Conservation (phyloP, 2,329 filamentous ascomycete genomes). For the Dactylella cylindrospora region DNA sequence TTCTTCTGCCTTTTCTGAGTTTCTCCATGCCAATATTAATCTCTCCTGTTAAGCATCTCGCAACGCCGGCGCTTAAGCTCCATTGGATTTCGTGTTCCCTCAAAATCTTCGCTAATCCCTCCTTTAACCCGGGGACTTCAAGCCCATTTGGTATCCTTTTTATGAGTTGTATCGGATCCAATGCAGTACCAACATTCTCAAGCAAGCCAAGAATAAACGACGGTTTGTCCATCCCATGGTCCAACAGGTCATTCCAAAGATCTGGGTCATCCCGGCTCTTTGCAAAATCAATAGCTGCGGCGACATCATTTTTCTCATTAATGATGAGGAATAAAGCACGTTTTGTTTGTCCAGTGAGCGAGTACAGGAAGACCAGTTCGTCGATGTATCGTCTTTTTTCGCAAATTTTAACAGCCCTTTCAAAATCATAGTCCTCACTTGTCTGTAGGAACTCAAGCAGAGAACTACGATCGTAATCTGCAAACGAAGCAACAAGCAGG, state of each 20-base stretch:
- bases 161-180: constrained; percentile 88
- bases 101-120: constrained; percentile 86
- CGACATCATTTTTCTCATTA: constrained; percentile 85
- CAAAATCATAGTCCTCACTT: constrained; percentile 85
- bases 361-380: constrained; percentile 92
- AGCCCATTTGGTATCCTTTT: constrained; percentile 87
- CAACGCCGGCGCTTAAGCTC: constrained; percentile 87
- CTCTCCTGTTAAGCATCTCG: constrained; percentile 81
- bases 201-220: constrained; percentile 88
- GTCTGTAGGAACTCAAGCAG: constrained; percentile 84
- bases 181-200: constrained; percentile 89
- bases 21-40: constrained; percentile 80
- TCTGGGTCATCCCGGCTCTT: constrained; percentile 91
- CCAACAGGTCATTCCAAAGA: constrained; percentile 89
- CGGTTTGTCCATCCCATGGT: constrained; percentile 97
- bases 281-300: constrained; percentile 88
- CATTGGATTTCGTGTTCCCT: constrained; percentile 94
- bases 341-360: constrained; percentile 92
- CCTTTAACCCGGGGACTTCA: constrained; percentile 84
- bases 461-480: constrained; percentile 73
- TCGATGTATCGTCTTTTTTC: constrained; percentile 78
- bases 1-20: constrained; percentile 74
- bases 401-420: constrained; percentile 76
- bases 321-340: constrained; percentile 90
- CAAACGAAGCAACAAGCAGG: constrained; percentile 81